Percentiles rank a stretch among this genome's conserved stretches.
phyloP scores from a whole-genome alignment of 495 filamentous ascomycete genomes.

The Cladorrhinum samala region DNA sequence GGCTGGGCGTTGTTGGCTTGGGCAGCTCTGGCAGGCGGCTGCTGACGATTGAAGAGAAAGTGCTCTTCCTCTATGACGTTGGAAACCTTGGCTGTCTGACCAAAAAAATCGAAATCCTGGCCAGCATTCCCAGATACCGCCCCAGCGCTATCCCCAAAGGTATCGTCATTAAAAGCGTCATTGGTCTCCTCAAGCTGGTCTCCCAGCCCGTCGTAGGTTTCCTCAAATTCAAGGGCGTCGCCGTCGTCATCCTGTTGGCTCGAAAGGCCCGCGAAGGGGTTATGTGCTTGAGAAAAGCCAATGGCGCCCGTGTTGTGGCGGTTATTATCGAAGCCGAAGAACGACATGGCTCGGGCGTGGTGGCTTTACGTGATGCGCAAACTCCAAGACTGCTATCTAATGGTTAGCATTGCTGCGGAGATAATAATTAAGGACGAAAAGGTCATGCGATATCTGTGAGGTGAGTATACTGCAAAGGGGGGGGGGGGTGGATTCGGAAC shows the following conservation, averaged over 20 bases:
- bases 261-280: constrained; percentile 84
- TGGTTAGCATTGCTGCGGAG: constrained; percentile 12
- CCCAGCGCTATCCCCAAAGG: constrained; percentile 62
- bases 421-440: no score
- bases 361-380: not conserved
- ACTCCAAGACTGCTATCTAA: not conserved
- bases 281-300: constrained; percentile 78
- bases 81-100: constrained; percentile 78
- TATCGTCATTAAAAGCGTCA: constrained; percentile 96
- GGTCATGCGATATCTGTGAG: no score
- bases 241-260: constrained; percentile 59
- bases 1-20: constrained; percentile 18
- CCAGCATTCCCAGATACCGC: constrained; percentile 47
- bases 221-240: constrained; percentile 88
- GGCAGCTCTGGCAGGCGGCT: constrained; percentile 40
- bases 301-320: constrained; percentile 50
- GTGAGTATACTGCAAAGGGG: no score
- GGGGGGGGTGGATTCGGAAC: no score
- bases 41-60: constrained; percentile 65
- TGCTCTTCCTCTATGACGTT: constrained; percentile 86
- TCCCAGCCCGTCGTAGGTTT: constrained; percentile 94
- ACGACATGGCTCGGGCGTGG: constrained; percentile 36
- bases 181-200: constrained; percentile 88
- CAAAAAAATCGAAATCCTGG: constrained; percentile 97
- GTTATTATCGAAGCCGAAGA: constrained; percentile 78